Base-by-base conservation (phyloP, 495 filamentous ascomycete genomes). In the Trichocladium uniseriatum region DNA sequence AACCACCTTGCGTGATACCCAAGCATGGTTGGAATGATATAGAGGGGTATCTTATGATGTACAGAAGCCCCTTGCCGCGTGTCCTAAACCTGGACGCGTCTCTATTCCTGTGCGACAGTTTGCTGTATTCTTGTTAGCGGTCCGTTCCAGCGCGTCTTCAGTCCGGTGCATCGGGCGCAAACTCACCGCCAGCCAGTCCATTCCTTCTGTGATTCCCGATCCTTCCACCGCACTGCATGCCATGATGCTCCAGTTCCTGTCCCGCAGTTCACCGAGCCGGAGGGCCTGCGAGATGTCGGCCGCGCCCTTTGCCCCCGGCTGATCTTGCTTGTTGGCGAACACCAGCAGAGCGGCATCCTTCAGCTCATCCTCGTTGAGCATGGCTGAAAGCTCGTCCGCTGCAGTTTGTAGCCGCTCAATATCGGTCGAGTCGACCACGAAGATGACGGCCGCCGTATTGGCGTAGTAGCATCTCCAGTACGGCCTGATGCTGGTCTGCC, bases 401-500 rank as follows among this genome's bases (percentile, higher is more conserved):
- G 92, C 92, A 1, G 89, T 97, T 40, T 86, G 82, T 38, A 98
- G 71, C 38, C 92, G 86, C 53, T 95, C 87, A 59, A 96, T 90
- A 79, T 98, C 92, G 49, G 92, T 97, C 38, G 85, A 89, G 62
- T 98, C 92, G 60, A 98, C 91, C 48, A 98, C 92, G 69, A 98
- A 98, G 56, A 98, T 85, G 50, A 98, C 94, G 13, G 92, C 92
- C n/a, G 94, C 92, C 2, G 94, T 98, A 71, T 97, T 96, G 60
- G 92, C 90, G 64, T 97, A 98, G 76, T 98, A 98, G 68, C 94
- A 97, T 58, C 92, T 81, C 92, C 92, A 98, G 71, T 97, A 98
- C 9, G 92, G 92, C 54, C 92, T 81, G 62, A 98, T 97, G 45
- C 84, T 89, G 13, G 92, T 97, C 77, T 97, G 92, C 20, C 92